phyloP scores from a whole-genome alignment of 768 basidiomycete species.

The Dendrothele bispora region DNA sequence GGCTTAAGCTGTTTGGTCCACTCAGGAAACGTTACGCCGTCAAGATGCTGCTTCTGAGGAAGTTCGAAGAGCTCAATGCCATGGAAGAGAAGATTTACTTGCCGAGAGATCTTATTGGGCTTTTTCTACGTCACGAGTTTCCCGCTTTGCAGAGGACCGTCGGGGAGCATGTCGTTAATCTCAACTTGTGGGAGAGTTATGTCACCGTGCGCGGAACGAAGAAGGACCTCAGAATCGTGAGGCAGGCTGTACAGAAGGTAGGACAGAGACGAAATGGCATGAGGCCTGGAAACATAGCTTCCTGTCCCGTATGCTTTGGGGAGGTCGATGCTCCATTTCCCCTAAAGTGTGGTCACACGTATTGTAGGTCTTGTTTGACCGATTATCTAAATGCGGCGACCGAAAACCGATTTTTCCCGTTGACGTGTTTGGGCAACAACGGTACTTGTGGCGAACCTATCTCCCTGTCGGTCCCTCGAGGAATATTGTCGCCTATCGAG shows the following conservation, averaged over 20 bases:
- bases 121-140: slow-evolving; percentile 49
- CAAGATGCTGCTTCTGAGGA: slow-evolving; percentile 44
- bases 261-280: slow-evolving; percentile 13
- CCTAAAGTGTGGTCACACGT: slow-evolving; percentile 64
- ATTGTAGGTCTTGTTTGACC: slow-evolving; percentile 64
- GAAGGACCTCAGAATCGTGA: slow-evolving; percentile 39
- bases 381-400: slow-evolving; percentile 59
- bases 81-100: slow-evolving; percentile 47
- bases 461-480: slow-evolving; percentile 49
- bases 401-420: slow-evolving; percentile 62
- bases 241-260: slow-evolving; percentile 34
- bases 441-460: slow-evolving; percentile 59
- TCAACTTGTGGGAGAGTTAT: slow-evolving; percentile 42
- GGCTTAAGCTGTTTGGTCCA: slow-evolving; percentile 56
- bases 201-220: slow-evolving; percentile 61
- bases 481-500: slow-evolving; percentile 48
- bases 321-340: slow-evolving; percentile 49
- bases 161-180: slow-evolving; percentile 55
- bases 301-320: slow-evolving; percentile 74
- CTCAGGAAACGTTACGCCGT: slow-evolving; percentile 38
- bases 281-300: slow-evolving; percentile 17
- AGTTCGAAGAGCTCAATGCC: slow-evolving; percentile 42
- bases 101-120: slow-evolving; percentile 41
- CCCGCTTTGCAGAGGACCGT: slow-evolving; percentile 43
- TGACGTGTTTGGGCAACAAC: slow-evolving; percentile 69